phyloP scores from a whole-genome alignment of 805 yeast species.

The Candida argentea region DNA sequence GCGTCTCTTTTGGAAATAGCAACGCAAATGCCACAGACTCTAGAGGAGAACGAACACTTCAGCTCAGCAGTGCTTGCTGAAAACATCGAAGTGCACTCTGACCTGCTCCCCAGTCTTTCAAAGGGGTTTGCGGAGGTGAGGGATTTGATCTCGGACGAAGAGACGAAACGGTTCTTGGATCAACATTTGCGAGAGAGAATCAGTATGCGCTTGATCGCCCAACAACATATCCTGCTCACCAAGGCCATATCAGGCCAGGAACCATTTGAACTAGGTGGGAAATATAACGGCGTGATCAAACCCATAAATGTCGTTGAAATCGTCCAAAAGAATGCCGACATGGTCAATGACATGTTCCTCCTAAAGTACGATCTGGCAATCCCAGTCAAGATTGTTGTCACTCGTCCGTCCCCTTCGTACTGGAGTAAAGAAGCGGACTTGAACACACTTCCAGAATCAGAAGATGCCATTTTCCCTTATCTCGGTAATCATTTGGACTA shows the following conservation, averaged over 20 bases:
- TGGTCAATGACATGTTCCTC: slow-evolving; percentile 75
- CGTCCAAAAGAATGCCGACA: slow-evolving; percentile 53
- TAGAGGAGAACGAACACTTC: slow-evolving; percentile 46
- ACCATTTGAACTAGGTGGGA: slow-evolving; percentile 49
- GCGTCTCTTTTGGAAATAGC: slow-evolving; percentile 24
- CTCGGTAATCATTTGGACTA: slow-evolving; percentile 85
- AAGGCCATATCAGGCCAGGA: slow-evolving; percentile 25
- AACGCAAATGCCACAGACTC: slow-evolving; percentile 29
- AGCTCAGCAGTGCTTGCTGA: slow-evolving; percentile 38
- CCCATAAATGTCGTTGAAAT: slow-evolving; percentile 54
- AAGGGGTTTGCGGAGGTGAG: slow-evolving; percentile 70
- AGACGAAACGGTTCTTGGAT: slow-evolving; percentile 57
- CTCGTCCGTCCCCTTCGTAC: slow-evolving; percentile 16
- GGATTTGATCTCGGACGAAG: slow-evolving; percentile 32
- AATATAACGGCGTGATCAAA: slow-evolving; percentile 47
- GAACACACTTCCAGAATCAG: slow-evolving; percentile 29
- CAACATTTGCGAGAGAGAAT: slow-evolving; percentile 76
- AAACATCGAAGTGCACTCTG: slow-evolving; percentile 69
- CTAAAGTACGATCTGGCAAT: slow-evolving; percentile 77
- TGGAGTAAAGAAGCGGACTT: slow-evolving; percentile 18
- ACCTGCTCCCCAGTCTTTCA: slow-evolving; percentile 73
- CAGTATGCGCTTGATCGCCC: slow-evolving; percentile 76
- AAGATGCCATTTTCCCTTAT: slow-evolving; percentile 54
- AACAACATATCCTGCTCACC: slow-evolving; percentile 68
- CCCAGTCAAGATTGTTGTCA: slow-evolving; percentile 43